Evolutionary conservation across 1,284 basidiomycete genomes (phyloP).

Genomic region (Farysia itapuensis): DNA sequence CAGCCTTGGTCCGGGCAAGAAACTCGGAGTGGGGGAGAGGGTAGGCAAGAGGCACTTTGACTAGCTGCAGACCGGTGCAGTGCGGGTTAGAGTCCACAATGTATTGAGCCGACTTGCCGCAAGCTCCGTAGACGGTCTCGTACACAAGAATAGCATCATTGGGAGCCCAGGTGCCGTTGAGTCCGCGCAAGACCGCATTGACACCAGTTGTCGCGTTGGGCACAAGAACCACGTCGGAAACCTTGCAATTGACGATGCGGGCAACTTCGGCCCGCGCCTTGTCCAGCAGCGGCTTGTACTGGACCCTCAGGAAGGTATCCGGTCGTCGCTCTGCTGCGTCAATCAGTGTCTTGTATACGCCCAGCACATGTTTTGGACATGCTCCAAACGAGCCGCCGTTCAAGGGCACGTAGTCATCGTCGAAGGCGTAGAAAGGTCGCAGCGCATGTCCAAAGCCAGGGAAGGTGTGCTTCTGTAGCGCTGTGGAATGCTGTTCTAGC

Average conservation of each 20-base stretch:
- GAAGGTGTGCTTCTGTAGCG: no score
- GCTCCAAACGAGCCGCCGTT: conserved; percentile 38
- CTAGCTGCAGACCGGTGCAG: conserved; percentile 33
- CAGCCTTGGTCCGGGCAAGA: conserved; percentile 42
- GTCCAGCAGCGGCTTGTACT: conserved; percentile 8
- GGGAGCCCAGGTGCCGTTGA: conserved; percentile 44
- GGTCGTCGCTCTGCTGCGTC: conserved; percentile 19
- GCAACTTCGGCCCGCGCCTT: conserved; percentile 12
- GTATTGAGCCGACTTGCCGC: conserved; percentile 45
- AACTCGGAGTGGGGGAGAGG: conserved; percentile 52
- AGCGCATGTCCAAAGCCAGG: conserved; percentile 25
- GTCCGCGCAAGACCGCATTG: conserved; percentile 48
- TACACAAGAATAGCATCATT: conserved; percentile 49
- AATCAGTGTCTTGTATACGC: conserved; percentile 8
- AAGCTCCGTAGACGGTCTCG: conserved; percentile 54
- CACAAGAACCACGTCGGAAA: conserved; percentile 53
- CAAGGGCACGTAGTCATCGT: conserved; percentile 15
- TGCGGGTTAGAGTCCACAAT: conserved; percentile 48
- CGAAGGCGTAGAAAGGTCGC: conserved; percentile 21
- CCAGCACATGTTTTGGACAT: conserved; percentile 29
- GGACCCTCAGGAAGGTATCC: conserved; percentile 14
- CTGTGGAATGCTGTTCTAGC: no score
- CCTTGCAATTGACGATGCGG: conserved; percentile 7
- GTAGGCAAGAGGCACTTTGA: conserved; percentile 45
- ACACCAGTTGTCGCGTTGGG: conserved; percentile 56